Conservation (phyloP, 345 rosid genomes). For the Crucihimalaya himalaica region DNA sequence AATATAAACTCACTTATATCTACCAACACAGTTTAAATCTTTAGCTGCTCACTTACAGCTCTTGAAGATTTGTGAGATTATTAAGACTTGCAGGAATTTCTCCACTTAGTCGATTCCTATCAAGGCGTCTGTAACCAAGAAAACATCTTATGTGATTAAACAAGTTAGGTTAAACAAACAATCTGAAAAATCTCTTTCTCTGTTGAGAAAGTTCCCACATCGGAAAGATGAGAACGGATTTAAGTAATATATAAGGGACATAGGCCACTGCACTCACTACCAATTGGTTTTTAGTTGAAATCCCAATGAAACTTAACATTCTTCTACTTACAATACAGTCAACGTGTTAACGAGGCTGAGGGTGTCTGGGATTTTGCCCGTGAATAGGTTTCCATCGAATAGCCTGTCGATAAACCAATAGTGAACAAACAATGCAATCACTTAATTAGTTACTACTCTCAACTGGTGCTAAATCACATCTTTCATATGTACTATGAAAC, state of each 20-base stretch:
- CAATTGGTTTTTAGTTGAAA: no score
- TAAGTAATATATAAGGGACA: no score
- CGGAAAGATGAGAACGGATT: no score
- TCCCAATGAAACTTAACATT: no score
- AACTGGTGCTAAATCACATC: background rate
- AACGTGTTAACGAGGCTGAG: background rate
- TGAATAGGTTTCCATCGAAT: background rate
- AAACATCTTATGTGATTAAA: background rate
- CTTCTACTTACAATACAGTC: background rate
- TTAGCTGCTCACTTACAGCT: slow-evolving; percentile 57
- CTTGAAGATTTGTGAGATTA: slow-evolving; percentile 52
- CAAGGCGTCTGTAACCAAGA: slow-evolving; percentile 67
- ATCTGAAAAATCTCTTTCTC: background rate
- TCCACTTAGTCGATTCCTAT: slow-evolving; percentile 60
- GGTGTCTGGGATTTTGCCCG: background rate
- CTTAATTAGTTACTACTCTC: background rate
- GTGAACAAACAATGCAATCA: no score
- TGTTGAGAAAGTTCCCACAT: no score
- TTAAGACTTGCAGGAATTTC: slow-evolving; percentile 56
- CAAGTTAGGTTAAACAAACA: background rate
- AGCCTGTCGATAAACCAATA: background rate
- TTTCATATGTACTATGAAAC: background rate
- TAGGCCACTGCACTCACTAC: no score
- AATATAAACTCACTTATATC: background rate
- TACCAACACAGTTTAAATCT: background rate